These are phyloP conservation scores for Fraxinus angustifolia DNA, from an alignment of 305 asterid genomes.

Conservation along the genomic window DNA sequence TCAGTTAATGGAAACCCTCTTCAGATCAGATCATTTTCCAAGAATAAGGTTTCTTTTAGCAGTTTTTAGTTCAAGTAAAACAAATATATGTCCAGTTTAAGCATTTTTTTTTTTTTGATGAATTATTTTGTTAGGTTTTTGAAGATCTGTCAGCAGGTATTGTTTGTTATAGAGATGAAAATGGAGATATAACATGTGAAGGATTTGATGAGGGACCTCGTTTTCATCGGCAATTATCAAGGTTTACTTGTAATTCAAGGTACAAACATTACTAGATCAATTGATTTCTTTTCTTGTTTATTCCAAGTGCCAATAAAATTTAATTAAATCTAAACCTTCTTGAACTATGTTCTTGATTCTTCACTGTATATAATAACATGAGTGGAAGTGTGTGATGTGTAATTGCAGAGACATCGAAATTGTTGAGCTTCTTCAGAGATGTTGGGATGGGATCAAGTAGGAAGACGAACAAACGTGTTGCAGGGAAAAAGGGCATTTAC, in stretches of 20 bases:
- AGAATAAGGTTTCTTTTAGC: slow-evolving; percentile 23
- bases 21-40: slow-evolving; percentile 31
- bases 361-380: not conserved
- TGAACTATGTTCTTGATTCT: not conserved
- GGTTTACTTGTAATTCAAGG: slow-evolving; percentile 42
- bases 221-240: slow-evolving; percentile 37
- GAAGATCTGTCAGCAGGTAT: slow-evolving; percentile 60
- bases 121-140: slow-evolving; percentile 36
- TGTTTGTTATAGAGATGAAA: slow-evolving; percentile 63
- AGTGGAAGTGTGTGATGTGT: not conserved
- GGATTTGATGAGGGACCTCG: slow-evolving; percentile 82
- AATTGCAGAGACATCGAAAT: slow-evolving; percentile 35
- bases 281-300: not conserved
- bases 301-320: not conserved
- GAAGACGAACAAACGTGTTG: not conserved
- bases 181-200: slow-evolving; percentile 69
- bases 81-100: not conserved
- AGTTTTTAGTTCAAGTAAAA: not conserved
- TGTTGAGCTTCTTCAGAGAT: slow-evolving; percentile 40
- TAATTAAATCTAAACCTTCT: not conserved
- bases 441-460: slow-evolving; percentile 31
- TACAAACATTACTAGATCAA: slow-evolving; percentile 14
- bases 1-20: slow-evolving; percentile 22
- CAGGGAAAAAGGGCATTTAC: slow-evolving; percentile 13
- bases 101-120: not conserved